phyloP scores from a whole-genome alignment of 345 rosid species.

The Gossypium mustelinum region DNA sequence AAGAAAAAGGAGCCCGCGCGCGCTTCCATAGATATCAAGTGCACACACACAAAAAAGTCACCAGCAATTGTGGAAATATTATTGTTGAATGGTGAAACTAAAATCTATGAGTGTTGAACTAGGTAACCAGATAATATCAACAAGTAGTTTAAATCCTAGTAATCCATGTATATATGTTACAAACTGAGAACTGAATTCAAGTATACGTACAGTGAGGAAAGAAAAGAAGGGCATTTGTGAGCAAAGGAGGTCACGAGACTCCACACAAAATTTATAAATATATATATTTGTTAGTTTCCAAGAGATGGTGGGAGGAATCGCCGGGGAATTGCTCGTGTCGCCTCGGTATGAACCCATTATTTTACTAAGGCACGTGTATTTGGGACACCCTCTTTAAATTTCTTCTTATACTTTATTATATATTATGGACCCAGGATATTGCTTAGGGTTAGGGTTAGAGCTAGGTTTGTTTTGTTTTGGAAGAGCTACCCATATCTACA shows the following conservation, averaged over 20 bases:
- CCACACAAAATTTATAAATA: constrained; percentile 30
- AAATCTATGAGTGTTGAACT: not conserved
- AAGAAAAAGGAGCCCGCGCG: not conserved
- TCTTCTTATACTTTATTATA: not conserved
- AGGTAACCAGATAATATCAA: not conserved
- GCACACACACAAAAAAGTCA: not conserved
- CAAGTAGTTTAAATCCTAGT: not conserved
- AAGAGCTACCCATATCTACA: not conserved
- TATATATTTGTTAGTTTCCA: constrained; percentile 41
- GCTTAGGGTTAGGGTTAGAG: constrained; percentile 27
- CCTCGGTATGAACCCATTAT: constrained; percentile 46
- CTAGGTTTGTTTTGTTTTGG: not conserved
- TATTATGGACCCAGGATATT: not conserved
- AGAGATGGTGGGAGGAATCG: constrained; percentile 75
- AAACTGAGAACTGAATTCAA: not conserved
- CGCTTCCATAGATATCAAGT: constrained; percentile 1
- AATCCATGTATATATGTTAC: not conserved
- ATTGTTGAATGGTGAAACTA: not conserved
- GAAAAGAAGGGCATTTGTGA: constrained; percentile 26
- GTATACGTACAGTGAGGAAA: constrained; percentile 16
- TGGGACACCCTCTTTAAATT: constrained; percentile 20
- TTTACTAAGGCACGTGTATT: constrained; percentile 26
- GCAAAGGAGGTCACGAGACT: constrained; percentile 41
- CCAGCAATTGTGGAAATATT: not conserved
- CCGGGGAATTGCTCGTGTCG: constrained; percentile 97